Base-by-base conservation (phyloP, 1,139 yeast species). In the Blastobotrys arbuscula region DNA sequence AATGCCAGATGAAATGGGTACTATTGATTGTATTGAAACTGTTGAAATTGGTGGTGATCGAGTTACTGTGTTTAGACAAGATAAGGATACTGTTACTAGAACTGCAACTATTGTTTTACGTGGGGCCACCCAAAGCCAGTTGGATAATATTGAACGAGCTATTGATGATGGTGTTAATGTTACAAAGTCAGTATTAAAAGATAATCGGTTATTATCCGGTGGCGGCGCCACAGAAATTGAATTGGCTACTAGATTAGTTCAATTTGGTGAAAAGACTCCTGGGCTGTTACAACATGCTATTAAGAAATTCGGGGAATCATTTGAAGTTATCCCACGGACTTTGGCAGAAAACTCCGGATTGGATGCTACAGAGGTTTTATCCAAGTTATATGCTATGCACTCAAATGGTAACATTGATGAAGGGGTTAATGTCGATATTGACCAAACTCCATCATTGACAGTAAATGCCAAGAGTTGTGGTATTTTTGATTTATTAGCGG, bases 181-280 rank as follows among this genome's bases (percentile, higher is more conserved):
- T 26, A 81, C 92, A 59, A 94, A 92, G 70, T 94, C 97, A 1
- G 75, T 92, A 55, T 75, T 90, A 58, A 85, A 84, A 66, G 92
- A 84, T 63, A 73, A 78, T 53, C 78, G 89, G 56, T 76, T 92
- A 57, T 76, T 92, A 55, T 92, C 97, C 12, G 98, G 98, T 55
- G 98, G 98, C 0, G 98, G 98, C 60, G 92, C 97, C 16, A 77
- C 86, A n/a, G 98, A 92, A 70, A 84, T 88, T 48, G 97, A 89
- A 63, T 75, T 92, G 49, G 90, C 89, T 48, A 79, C 84, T 56
- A 76, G 82, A 62, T 76, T 90, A 52, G 85, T 89, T 19, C 80
- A 79, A 52, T 85, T 81, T 63, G 98, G 97, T 56, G 98, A 92
- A 66, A 79, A 78, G 61, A 92, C 97, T 1, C 95, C 98, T 15